Conservation (phyloP, 2,329 filamentous ascomycete genomes). For the Fusarium albosuccineum region DNA sequence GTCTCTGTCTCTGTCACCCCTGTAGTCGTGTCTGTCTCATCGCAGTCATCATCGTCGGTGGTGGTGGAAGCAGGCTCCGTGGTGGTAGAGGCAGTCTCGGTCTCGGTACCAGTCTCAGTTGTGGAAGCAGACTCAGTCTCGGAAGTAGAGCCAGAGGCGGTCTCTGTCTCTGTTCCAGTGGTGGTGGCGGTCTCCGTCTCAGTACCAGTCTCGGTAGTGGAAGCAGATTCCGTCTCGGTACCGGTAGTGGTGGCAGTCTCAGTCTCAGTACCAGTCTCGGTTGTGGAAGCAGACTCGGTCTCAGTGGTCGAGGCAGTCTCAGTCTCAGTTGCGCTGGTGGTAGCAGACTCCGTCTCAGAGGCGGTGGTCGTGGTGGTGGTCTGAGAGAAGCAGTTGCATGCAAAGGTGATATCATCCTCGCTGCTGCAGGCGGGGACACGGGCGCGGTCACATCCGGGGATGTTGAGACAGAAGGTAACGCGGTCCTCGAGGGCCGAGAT, state of each 20-base stretch:
- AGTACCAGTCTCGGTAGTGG: too few relatives aligned
- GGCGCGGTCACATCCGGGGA: not conserved
- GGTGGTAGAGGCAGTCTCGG: constrained; percentile 1
- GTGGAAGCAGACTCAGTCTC: not conserved
- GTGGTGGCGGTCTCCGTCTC: not conserved
- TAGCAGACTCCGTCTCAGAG: not conserved
- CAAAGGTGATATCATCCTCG: not conserved
- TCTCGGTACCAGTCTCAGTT: constrained; percentile 6
- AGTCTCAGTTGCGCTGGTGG: not conserved
- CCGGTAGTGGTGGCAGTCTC: not conserved
- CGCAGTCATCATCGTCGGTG: not conserved
- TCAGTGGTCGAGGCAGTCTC: not conserved
- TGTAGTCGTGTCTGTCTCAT: too few relatives aligned
- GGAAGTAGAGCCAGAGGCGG: not conserved
- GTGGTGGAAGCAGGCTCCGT: constrained; percentile 8
- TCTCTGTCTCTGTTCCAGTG: not conserved
- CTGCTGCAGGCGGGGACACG: not conserved
- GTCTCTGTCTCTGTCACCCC: too few relatives aligned
- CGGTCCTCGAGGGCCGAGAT: not conserved
- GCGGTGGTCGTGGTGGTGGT: not conserved
- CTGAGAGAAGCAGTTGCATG: not conserved
- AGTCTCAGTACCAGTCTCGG: too few relatives aligned
- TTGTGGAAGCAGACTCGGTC: not conserved
- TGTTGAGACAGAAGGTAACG: not conserved
- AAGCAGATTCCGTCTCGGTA: too few relatives aligned